Conservation (phyloP, 306 rosid genomes). For the Macrotyloma uniflorum region DNA sequence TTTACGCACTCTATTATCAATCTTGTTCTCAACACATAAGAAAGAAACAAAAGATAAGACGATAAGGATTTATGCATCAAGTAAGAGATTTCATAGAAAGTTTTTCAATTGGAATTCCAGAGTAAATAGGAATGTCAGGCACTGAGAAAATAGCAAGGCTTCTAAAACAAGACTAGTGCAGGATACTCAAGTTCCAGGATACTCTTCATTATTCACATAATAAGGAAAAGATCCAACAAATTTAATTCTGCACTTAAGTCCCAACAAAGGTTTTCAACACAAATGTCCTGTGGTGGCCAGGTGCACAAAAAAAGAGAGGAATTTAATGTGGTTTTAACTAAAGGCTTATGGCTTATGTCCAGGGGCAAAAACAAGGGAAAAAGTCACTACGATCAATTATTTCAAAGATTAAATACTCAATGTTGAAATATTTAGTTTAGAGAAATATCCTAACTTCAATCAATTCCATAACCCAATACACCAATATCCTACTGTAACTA, state of each 20-base stretch:
- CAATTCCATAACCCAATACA: background rate
- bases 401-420: background rate
- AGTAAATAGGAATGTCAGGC: background rate
- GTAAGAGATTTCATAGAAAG: slow-evolving; percentile 1
- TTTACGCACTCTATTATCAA: background rate
- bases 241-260: slow-evolving; percentile 1
- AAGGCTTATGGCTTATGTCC: slow-evolving; percentile 8
- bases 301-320: slow-evolving; percentile 3
- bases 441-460: background rate
- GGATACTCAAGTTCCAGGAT: background rate
- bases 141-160: background rate
- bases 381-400: slow-evolving; percentile 7
- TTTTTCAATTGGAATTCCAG: slow-evolving; percentile 8
- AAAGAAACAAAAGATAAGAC: background rate
- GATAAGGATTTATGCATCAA: slow-evolving; percentile 10
- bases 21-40: slow-evolving; percentile 2
- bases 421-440: background rate
- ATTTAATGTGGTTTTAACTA: background rate
- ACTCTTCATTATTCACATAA: slow-evolving; percentile 11
- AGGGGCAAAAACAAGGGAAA: slow-evolving; percentile 1
- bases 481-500: slow-evolving; percentile 3
- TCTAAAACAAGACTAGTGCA: background rate
- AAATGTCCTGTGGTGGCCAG: slow-evolving; percentile 6
- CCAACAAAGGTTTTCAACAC: slow-evolving; percentile 17
- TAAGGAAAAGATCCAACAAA: slow-evolving; percentile 4